A percentile compares a stretch with the other conserved stretches of the same genome.
Evolutionary conservation across 2,329 filamentous ascomycete genomes (phyloP).

Genomic region (Blastomyces parvus): DNA sequence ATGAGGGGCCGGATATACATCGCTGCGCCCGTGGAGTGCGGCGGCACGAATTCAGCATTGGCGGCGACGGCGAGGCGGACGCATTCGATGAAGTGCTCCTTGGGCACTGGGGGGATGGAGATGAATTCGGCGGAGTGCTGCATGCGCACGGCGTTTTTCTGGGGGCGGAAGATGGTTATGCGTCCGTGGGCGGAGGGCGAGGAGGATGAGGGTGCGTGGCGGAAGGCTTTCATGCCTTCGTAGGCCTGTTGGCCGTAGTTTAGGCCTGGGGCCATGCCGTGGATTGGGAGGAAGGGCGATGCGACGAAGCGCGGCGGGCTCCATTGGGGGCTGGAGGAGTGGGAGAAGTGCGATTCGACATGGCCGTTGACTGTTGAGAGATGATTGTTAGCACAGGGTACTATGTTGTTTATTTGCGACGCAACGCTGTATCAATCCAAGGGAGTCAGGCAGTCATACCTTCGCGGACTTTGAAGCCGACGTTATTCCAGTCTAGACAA

Average conservation of each 20-base stretch:
- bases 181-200: constrained; percentile 42
- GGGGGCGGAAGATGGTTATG: constrained; percentile 81
- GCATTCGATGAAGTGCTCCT: constrained; percentile 63
- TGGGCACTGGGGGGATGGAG: constrained; percentile 71
- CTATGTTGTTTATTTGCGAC: background rate
- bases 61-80: constrained; percentile 72
- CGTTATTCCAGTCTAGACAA: constrained; percentile 69
- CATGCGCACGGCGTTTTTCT: constrained; percentile 74
- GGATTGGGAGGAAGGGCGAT: constrained; percentile 76
- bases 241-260: constrained; percentile 98
- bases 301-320: constrained; percentile 65
- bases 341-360: constrained; percentile 76
- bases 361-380: constrained; percentile 66
- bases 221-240: constrained; percentile 97
- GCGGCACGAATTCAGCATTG: constrained; percentile 86
- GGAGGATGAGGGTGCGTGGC: constrained; percentile 44
- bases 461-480: constrained; percentile 88
- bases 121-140: constrained; percentile 75
- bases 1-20: constrained; percentile 88
- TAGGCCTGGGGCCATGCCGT: constrained; percentile 88
- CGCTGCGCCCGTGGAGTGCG: constrained; percentile 75
- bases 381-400: background rate
- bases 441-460: constrained; percentile 42
- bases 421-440: too few relatives aligned
- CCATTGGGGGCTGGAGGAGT: constrained; percentile 63